Conservation (phyloP, 2,329 filamentous ascomycete species). For the Diaporthe batatas region DNA sequence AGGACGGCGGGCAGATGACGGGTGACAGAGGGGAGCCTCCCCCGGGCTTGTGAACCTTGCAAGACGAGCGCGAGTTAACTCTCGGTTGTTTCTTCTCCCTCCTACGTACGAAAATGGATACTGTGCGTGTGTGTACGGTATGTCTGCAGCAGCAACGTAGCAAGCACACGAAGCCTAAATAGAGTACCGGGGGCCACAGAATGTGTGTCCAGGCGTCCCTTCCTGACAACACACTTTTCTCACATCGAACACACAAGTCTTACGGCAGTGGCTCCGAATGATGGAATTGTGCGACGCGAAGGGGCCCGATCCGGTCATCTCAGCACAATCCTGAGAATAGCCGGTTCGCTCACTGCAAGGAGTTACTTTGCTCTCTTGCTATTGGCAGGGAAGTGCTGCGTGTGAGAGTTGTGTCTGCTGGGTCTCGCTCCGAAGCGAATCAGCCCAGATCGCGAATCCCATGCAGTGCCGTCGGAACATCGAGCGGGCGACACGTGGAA, state of each 20-base stretch:
- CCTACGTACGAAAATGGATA: not conserved
- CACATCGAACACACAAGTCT: slow-evolving; percentile 2
- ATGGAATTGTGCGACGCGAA: slow-evolving; percentile 29
- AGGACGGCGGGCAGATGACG: slow-evolving; percentile 14
- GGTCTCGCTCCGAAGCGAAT: slow-evolving; percentile 7
- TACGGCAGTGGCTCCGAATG: slow-evolving; percentile 18
- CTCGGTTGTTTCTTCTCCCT: not conserved
- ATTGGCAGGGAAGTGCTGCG: not conserved
- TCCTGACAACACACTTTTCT: slow-evolving; percentile 8
- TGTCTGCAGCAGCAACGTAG: slow-evolving; percentile 4
- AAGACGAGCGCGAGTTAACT: not conserved
- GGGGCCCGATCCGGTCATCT: slow-evolving; percentile 25
- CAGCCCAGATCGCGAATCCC: slow-evolving; percentile 32
- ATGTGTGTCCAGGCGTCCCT: slow-evolving; percentile 7
- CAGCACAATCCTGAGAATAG: slow-evolving; percentile 28
- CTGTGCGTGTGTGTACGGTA: not conserved
- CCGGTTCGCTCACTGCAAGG: not conserved
- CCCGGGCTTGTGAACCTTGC: slow-evolving; percentile 19
- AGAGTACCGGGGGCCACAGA: slow-evolving; percentile 26
- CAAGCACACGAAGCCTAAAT: slow-evolving; percentile 29
- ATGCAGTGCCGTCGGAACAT: slow-evolving; percentile 35
- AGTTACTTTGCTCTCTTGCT: not conserved
- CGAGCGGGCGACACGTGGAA: slow-evolving; percentile 30
- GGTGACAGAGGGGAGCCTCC: not conserved
- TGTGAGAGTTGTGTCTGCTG: slow-evolving; percentile 5